phyloP scores from a whole-genome alignment of 2,329 filamentous ascomycete species.

The Aureobasidium subglaciale region DNA sequence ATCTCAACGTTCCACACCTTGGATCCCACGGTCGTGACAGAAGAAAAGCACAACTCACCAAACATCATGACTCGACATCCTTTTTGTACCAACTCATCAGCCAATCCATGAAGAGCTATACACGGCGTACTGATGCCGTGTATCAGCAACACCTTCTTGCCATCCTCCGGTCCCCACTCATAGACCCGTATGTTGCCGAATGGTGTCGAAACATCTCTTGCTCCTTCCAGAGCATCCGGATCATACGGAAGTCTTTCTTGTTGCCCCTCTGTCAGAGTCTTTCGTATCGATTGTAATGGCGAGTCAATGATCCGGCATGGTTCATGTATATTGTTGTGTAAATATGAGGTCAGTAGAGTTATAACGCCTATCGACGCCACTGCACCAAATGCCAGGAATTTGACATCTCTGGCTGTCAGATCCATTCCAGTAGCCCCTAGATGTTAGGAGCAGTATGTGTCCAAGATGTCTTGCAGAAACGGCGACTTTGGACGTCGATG shows the following conservation, averaged over 20 bases:
- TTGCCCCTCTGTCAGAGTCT: not conserved
- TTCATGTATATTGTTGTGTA: not conserved
- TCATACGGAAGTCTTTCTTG: slow-evolving; percentile 50
- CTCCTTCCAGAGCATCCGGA: slow-evolving; percentile 61
- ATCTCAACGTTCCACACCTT: no score
- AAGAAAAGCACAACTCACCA: slow-evolving; percentile 37
- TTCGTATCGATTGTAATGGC: not conserved
- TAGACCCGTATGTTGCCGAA: slow-evolving; percentile 69
- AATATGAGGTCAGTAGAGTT: not conserved
- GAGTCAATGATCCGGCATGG: slow-evolving; percentile 3
- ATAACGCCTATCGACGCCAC: not conserved
- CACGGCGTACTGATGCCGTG: slow-evolving; percentile 79
- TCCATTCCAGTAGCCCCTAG: not conserved
- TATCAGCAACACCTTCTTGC: slow-evolving; percentile 65
- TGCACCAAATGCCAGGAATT: not conserved
- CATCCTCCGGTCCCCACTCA: slow-evolving; percentile 69
- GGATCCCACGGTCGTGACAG: no score
- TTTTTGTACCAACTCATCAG: slow-evolving; percentile 54
- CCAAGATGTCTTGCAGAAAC: no score
- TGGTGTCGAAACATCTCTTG: slow-evolving; percentile 59
- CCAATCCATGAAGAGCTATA: slow-evolving; percentile 60
- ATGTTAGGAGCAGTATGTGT: not conserved
- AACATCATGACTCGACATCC: slow-evolving; percentile 76
- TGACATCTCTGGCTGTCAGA: not conserved
- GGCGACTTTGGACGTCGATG: not conserved